Evolutionary conservation across 352 stramenopile genomes (phyloP), one percentile per base, ranked within the genome.

Genomic region (Phytophthora ohioensis): DNA sequence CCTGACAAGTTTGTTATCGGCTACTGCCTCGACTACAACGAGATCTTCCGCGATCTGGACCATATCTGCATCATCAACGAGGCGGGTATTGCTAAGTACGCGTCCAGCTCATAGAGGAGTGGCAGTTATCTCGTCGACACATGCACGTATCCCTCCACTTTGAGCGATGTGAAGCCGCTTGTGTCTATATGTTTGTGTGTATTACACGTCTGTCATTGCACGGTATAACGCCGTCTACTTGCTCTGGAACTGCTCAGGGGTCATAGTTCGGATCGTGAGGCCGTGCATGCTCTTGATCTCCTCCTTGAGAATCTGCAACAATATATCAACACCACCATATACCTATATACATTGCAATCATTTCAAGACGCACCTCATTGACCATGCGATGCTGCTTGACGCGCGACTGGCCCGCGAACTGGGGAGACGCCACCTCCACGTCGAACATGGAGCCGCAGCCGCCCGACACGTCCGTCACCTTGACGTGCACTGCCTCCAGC

Each of bases 1-100:
- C 97, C 97, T 1, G 87, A 98, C 84, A 91, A 97, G 75, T 99
- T 99, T 78, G 91, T 97, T 42, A 84, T 97, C 58, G 97, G 97
- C 42, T 99, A 98, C 84, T 98, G 96, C 70, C 81, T 99, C 34
- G 97, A 99, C 84, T 99, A 98, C 87, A 98, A 99, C 79, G 94
- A 99, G 78, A 88, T 97, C 52, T 99, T 98, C 80, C 90, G 97
- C 34, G 94, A 99, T 73, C 79, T 98, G 59, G 85, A 97, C 67
- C 94, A 98, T 84, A 98, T 99, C 63, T 99, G 94, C 82, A 73
- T 98, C 62, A 98, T 99, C 75, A 98, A 88, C 69, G 76, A 98
- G 30, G 69, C 75, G 3, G 96, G 96, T 48, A 98, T 99, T 69
- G 87, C 78, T 75, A 94, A 94, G 71, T 94, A 90, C 62, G 82